Evolutionary conservation across 2,329 filamentous ascomycete species (phyloP).

Genomic region (Coniochaeta prunicola): DNA sequence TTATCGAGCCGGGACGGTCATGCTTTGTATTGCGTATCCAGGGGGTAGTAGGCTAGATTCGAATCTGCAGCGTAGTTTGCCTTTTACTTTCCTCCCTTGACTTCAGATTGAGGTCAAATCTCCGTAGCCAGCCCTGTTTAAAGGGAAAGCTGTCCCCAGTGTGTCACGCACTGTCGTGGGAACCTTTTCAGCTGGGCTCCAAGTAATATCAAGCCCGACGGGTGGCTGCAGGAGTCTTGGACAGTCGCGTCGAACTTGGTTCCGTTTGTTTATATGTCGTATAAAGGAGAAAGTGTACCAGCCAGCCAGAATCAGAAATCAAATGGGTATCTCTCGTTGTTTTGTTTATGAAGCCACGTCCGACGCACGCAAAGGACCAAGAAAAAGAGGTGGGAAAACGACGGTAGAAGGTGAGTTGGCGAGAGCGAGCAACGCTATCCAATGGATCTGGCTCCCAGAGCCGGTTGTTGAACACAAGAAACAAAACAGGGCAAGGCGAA

Average conservation of each 20-base stretch:
- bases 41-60: not conserved
- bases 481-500: not conserved
- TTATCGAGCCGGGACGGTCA: not conserved
- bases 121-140: not conserved
- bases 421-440: conserved; percentile 4
- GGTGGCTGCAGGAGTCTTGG: not conserved
- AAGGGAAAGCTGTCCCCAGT: not conserved
- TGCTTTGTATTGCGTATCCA: not conserved
- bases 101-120: not conserved
- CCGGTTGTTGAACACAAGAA: conserved; percentile 2
- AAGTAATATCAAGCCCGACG: not conserved
- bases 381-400: not conserved
- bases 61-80: not conserved
- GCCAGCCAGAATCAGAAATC: not conserved
- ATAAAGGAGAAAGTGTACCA: not conserved
- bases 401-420: not conserved
- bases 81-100: not conserved
- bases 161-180: not conserved
- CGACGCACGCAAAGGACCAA: not conserved
- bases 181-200: not conserved
- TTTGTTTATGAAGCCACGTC: conserved; percentile 1
- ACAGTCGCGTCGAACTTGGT: not conserved
- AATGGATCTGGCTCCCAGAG: conserved; percentile 11
- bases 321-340: conserved; percentile 1
- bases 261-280: not conserved